A percentile compares a stretch with the other conserved stretches of the same genome.
phyloP scores from a whole-genome alignment of 306 rosid species.

The Quercus ilex region DNA sequence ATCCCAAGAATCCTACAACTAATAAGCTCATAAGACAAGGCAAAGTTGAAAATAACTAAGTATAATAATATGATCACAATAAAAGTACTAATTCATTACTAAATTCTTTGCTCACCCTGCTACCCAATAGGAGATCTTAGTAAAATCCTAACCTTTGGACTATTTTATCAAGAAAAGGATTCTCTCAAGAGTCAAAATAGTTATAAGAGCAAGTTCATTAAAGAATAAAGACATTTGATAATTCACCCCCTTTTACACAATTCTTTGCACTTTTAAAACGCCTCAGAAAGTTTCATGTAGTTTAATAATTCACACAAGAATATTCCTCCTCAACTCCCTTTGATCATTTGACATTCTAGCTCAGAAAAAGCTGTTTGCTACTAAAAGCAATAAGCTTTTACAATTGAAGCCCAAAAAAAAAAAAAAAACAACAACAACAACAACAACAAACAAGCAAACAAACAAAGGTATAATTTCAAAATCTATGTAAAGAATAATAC shows the following conservation, averaged over 20 bases:
- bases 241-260: too few relatives aligned
- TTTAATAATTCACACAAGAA: neutral
- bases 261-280: too few relatives aligned
- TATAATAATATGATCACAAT: too few relatives aligned
- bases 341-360: neutral
- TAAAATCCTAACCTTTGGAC: neutral
- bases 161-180: neutral
- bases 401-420: too few relatives aligned
- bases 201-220: slow-evolving; percentile 1
- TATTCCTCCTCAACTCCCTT: neutral
- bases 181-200: neutral
- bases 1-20: neutral
- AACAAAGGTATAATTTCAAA: neutral
- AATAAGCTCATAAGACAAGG: slow-evolving; percentile 9
- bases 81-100: too few relatives aligned
- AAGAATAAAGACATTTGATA: neutral
- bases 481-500: neutral
- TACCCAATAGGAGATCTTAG: neutral
- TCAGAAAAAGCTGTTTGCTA: neutral
- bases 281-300: too few relatives aligned
- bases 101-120: too few relatives aligned
- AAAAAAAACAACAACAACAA: too few relatives aligned
- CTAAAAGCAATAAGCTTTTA: neutral
- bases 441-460: too few relatives aligned
- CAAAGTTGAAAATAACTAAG: neutral